phyloP scores from a whole-genome alignment of 2,329 filamentous ascomycete genomes.

The Calonectria multiphialidica region DNA sequence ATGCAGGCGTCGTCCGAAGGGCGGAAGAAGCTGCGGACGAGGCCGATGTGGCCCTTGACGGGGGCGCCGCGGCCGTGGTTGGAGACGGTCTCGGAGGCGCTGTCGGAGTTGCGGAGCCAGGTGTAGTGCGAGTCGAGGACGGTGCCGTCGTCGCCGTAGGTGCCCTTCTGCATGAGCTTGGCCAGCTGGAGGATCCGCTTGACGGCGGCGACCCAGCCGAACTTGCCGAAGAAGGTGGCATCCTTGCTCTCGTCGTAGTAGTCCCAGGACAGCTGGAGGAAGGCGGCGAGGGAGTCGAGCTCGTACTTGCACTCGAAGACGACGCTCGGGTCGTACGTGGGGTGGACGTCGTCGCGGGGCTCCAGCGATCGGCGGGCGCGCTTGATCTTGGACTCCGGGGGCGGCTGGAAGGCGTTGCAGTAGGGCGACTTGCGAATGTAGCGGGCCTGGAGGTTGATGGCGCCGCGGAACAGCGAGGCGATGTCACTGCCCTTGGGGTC shows the following conservation, averaged over 20 bases:
- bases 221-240: constrained; percentile 77
- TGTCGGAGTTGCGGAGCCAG: constrained; percentile 79
- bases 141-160: constrained; percentile 73
- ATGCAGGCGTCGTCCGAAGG: constrained; percentile 91
- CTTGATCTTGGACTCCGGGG: constrained; percentile 70
- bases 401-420: constrained; percentile 96
- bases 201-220: constrained; percentile 80
- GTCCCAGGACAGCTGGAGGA: constrained; percentile 83
- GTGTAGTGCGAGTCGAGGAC: constrained; percentile 75
- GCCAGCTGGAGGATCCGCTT: constrained; percentile 77
- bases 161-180: constrained; percentile 77
- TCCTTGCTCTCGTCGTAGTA: constrained; percentile 83
- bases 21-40: constrained; percentile 89
- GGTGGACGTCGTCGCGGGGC: constrained; percentile 68
- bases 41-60: constrained; percentile 80
- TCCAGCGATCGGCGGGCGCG: constrained; percentile 35
- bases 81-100: constrained; percentile 83
- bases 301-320: constrained; percentile 99
- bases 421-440: constrained; percentile 80
- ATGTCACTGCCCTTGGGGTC: constrained; percentile 64
- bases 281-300: constrained; percentile 89
- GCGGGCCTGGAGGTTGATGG: constrained; percentile 81
- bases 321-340: constrained; percentile 73
- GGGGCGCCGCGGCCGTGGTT: constrained; percentile 86
- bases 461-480: constrained; percentile 77